These are phyloP conservation scores for Tolypocladium endophyticum DNA, from an alignment of 2,329 filamentous ascomycete genomes.

Conservation along the genomic window DNA sequence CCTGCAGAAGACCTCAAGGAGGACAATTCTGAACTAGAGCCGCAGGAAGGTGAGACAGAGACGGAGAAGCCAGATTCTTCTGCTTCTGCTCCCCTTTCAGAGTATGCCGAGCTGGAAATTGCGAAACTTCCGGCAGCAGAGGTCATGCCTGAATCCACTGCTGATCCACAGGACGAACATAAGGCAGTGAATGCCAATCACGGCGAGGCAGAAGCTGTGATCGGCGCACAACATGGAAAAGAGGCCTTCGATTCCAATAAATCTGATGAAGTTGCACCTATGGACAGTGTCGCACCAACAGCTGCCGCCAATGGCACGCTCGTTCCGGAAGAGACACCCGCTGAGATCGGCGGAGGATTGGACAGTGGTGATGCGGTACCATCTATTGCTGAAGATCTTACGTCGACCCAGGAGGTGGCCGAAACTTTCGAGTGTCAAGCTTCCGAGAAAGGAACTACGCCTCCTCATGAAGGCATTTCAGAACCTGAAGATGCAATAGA, in stretches of 20 bases:
- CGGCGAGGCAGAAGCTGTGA: background rate
- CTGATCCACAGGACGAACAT: background rate
- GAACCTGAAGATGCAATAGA: constrained; percentile 8
- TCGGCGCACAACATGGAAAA: background rate
- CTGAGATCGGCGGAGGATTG: constrained; percentile 3
- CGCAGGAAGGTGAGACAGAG: background rate
- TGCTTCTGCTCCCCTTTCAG: background rate
- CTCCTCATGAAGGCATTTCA: background rate
- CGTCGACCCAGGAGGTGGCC: background rate
- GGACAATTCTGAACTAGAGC: background rate
- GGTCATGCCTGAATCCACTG: background rate
- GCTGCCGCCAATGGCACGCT: background rate
- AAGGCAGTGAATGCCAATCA: background rate
- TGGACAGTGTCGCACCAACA: background rate
- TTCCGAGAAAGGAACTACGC: background rate
- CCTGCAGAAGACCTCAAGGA: background rate
- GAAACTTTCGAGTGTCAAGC: background rate
- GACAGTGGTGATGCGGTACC: background rate
- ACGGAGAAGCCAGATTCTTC: background rate
- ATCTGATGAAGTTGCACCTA: background rate
- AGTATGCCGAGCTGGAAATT: background rate
- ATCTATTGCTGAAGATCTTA: constrained; percentile 10
- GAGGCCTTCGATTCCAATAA: background rate
- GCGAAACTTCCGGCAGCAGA: background rate
- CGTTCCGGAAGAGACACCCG: background rate